These are phyloP conservation scores for Collybia mongolica DNA, from an alignment of 768 basidiomycete genomes.

Conservation along the genomic window DNA sequence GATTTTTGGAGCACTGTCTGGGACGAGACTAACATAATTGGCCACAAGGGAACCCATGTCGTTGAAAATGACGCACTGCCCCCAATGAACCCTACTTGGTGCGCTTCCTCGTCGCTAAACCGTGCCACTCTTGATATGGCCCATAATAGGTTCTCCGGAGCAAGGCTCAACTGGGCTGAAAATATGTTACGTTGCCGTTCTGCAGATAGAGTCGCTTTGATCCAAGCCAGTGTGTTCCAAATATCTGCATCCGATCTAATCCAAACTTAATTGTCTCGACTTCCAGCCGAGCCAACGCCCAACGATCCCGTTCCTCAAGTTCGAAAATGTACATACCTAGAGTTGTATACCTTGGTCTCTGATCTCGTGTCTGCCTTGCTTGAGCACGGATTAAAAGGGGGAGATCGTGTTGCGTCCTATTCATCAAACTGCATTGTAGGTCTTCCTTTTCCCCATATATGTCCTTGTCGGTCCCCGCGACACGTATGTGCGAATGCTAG, in stretches of 20 bases:
- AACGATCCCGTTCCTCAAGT: slow-evolving; percentile 41
- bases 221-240: slow-evolving; percentile 62
- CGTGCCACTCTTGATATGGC: no score
- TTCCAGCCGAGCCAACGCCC: slow-evolving; percentile 63
- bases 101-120: slow-evolving; percentile 3
- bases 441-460: slow-evolving; percentile 14
- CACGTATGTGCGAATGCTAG: no score
- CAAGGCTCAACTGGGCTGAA: slow-evolving; percentile 77
- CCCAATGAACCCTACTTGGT: slow-evolving; percentile 69
- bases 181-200: slow-evolving; percentile 69
- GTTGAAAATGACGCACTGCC: slow-evolving; percentile 56
- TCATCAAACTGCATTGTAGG: slow-evolving; percentile 77
- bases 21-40: slow-evolving; percentile 63
- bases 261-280: slow-evolving; percentile 11
- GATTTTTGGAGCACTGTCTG: slow-evolving; percentile 75
- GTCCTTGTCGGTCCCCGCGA: no score
- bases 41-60: slow-evolving; percentile 58
- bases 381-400: slow-evolving; percentile 49
- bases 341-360: slow-evolving; percentile 57
- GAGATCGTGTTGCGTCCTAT: slow-evolving; percentile 76
- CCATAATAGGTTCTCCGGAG: slow-evolving; percentile 47
- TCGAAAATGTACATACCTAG: slow-evolving; percentile 50
- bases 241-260: slow-evolving; percentile 12
- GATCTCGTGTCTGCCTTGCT: slow-evolving; percentile 58
- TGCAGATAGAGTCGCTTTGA: slow-evolving; percentile 57